phyloP scores from a whole-genome alignment of 208 protist genomes.

The Trypanosoma mega region DNA sequence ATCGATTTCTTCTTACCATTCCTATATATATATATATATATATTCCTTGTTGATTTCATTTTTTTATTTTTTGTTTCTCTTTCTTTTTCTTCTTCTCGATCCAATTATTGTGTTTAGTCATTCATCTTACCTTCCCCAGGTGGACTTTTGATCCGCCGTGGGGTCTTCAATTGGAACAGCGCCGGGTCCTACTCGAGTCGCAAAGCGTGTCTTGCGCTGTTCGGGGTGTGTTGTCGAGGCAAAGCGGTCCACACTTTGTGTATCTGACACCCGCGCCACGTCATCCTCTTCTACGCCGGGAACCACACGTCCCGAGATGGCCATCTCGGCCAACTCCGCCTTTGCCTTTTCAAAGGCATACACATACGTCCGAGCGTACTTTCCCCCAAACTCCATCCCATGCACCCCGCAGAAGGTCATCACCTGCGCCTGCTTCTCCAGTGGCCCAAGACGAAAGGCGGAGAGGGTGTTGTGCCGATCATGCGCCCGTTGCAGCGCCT shows the following conservation, averaged over 20 bases:
- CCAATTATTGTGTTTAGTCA: background rate
- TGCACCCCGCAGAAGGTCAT: slow-evolving; percentile 69
- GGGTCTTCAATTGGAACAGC: slow-evolving; percentile 63
- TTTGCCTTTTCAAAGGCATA: slow-evolving; percentile 83
- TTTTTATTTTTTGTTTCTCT: background rate
- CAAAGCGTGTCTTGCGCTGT: slow-evolving; percentile 77
- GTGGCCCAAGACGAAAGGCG: slow-evolving; percentile 49
- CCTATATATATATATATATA: slow-evolving; percentile 13
- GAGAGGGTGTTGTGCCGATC: slow-evolving; percentile 68
- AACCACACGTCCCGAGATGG: slow-evolving; percentile 35
- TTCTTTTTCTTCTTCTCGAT: background rate
- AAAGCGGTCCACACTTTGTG: slow-evolving; percentile 63
- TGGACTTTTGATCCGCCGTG: slow-evolving; percentile 53
- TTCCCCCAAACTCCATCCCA: slow-evolving; percentile 68
- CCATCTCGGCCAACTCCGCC: slow-evolving; percentile 46
- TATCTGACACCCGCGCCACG: slow-evolving; percentile 49
- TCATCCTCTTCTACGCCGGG: slow-evolving; percentile 41
- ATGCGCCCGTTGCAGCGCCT: slow-evolving; percentile 61
- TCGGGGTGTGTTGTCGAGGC: slow-evolving; percentile 85
- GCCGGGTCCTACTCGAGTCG: slow-evolving; percentile 33
- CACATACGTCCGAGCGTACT: slow-evolving; percentile 83
- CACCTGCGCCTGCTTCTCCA: slow-evolving; percentile 71
- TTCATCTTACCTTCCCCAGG: slow-evolving; percentile 46
- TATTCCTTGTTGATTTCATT: background rate
- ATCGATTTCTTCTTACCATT: background rate